Percentiles rank a stretch among this genome's conserved stretches.
These are phyloP conservation scores for Ichthyophthirius multifiliis DNA, from an alignment of 169 alveolate genomes.

Conservation along the genomic window DNA sequence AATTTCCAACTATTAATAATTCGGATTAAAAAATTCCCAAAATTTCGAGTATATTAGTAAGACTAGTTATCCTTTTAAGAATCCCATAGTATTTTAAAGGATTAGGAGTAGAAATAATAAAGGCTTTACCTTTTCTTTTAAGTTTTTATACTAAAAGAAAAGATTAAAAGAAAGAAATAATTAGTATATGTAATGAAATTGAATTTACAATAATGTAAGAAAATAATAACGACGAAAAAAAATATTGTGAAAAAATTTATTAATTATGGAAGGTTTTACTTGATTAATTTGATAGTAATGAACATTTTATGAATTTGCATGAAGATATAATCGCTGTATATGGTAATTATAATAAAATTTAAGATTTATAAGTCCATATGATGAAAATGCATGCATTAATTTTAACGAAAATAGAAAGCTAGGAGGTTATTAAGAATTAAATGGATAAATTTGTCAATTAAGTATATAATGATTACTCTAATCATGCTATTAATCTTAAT, in stretches of 20 bases:
- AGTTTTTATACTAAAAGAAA: not conserved
- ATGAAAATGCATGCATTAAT: not conserved
- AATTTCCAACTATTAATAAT: too few species aligned
- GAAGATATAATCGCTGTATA: not conserved
- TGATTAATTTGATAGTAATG: not conserved
- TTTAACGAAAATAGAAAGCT: not conserved
- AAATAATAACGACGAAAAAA: not conserved
- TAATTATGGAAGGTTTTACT: not conserved
- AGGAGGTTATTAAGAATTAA: not conserved
- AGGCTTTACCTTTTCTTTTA: not conserved
- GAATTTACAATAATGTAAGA: not conserved
- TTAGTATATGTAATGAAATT: not conserved
- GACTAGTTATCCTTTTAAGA: not conserved
- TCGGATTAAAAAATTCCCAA: constrained; percentile 3
- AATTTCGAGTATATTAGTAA: not conserved
- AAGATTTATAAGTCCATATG: not conserved
- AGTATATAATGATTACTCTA: not conserved
- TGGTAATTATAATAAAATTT: not conserved
- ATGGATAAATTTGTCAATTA: not conserved
- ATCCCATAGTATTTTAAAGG: constrained; percentile 4
- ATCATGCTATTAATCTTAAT: not conserved
- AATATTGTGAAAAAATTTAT: not conserved
- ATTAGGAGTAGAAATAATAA: not conserved
- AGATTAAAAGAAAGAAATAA: not conserved
- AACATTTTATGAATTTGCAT: not conserved